Base-by-base conservation (phyloP, 2,329 filamentous ascomycete genomes). In the Phyllachora maydis region DNA sequence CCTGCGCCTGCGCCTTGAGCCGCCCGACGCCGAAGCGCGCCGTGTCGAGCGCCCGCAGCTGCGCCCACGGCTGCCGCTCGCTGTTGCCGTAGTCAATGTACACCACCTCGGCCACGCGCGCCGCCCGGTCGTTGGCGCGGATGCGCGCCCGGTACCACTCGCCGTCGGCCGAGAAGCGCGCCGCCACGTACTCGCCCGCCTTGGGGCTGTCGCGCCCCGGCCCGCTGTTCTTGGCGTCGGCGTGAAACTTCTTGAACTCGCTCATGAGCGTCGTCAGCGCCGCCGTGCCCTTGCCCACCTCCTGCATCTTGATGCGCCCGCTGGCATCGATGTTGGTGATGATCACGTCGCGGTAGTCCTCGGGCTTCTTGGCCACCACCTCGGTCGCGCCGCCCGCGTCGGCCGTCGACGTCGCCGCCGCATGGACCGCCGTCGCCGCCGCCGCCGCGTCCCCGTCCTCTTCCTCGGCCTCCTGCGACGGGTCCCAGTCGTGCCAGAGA, bases 11-110 rank as follows among this genome's bases (percentile, higher is more conserved):
- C 1, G 78, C 56, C 50, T 77, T 83, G 29, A 98, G 68, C 48
- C 76, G 83, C 45, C 81, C 67, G 4, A 65, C 54, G 19, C 67
- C 66, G 56, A 95, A 98, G 38, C 83, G 73, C 10, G 66, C 49
- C 41, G 79, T 69, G 23, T 71, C 65, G 23, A 98, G 64, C n/a
- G 81, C 60, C 14, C 88, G 76, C 20, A 98, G 67, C 34, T 66
- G 63, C 13, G 69, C 64, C 82, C 85, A 98, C 0, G 83, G 66
- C 27, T 91, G 59, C 41, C 71, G 74, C 50, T 98, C 88, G 26
- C 67, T 74, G 60, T 98, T 98, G 38, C 88, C 88, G 48, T 90
- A 98, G 54, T 98, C 88, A 31, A 98, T 68, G 50, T 92, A 98
- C 21, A 90, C 54, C 14, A 98, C 74, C 48, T 98, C 88, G 13